phyloP scores from a whole-genome alignment of 495 filamentous ascomycete genomes.

The Terfezia boudieri region DNA sequence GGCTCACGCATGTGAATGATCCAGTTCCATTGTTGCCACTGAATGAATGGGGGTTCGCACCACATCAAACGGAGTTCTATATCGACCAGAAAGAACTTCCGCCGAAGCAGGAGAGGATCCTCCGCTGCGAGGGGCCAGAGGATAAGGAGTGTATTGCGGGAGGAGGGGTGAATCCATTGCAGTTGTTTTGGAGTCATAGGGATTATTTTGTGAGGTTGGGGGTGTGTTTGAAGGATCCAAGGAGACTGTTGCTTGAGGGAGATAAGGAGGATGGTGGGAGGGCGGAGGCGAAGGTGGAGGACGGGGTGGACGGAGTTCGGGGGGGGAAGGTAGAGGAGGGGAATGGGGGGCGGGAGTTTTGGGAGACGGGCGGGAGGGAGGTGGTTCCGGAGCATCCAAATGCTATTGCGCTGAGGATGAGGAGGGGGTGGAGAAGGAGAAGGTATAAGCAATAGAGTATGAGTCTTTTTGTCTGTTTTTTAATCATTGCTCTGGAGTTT shows the following conservation, averaged over 20 bases:
- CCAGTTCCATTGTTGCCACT: conserved; percentile 77
- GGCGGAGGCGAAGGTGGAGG: not conserved
- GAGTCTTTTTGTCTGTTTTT: too few species aligned
- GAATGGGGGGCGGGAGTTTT: not conserved
- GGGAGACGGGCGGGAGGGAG: not conserved
- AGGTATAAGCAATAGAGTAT: too few species aligned
- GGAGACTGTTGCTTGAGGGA: not conserved
- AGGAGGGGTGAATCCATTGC: conserved; percentile 51
- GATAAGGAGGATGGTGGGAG: not conserved
- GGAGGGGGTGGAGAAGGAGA: too few species aligned
- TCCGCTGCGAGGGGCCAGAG: conserved; percentile 42
- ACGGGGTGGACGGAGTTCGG: not conserved
- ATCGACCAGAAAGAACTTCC: conserved; percentile 49
- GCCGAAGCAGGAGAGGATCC: conserved; percentile 43
- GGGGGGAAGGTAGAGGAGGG: not conserved
- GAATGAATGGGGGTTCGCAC: conserved; percentile 62
- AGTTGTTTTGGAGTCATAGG: conserved; percentile 80
- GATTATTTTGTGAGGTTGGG: conserved; percentile 94
- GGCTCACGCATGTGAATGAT: conserved; percentile 69
- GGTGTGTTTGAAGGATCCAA: conserved; percentile 45
- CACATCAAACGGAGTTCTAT: conserved; percentile 70
- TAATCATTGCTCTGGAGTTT: too few species aligned
- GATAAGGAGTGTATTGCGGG: conserved; percentile 51
- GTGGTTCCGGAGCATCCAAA: not conserved
- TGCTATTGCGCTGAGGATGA: not conserved